A percentile compares a stretch with the other conserved stretches of the same genome.
phyloP scores from a whole-genome alignment of 78 protist genomes.

The Creolimax fragrantissima region DNA sequence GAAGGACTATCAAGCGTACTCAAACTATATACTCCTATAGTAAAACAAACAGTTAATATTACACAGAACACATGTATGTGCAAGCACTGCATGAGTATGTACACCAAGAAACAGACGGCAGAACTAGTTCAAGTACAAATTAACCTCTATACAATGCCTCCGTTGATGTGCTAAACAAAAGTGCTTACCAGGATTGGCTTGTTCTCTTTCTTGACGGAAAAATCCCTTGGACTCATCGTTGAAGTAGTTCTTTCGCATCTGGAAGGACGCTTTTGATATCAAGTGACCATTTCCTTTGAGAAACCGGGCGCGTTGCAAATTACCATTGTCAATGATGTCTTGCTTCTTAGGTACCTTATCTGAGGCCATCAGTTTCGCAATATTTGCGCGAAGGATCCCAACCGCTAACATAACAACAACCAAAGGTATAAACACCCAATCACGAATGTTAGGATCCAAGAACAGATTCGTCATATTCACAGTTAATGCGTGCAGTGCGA shows the following conservation, averaged over 20 bases:
- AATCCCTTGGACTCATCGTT: background rate
- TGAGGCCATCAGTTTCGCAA: background rate
- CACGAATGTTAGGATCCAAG: background rate
- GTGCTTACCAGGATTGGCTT: background rate
- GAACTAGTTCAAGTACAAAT: no score
- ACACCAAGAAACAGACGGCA: no score
- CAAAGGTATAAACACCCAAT: conserved; percentile 12
- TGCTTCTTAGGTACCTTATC: background rate
- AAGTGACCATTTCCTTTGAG: background rate
- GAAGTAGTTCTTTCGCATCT: background rate
- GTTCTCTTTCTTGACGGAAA: background rate
- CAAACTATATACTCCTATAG: no score
- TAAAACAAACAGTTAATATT: no score
- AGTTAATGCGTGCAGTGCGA: no score
- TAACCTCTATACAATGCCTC: no score
- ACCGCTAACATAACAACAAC: background rate
- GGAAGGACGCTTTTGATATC: background rate
- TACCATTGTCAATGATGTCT: background rate
- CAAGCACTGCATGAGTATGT: no score
- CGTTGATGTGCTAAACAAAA: no score
- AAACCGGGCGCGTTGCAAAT: background rate
- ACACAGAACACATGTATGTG: no score
- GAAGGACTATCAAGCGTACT: no score
- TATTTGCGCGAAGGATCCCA: background rate
- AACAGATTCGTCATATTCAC: background rate